A percentile compares a stretch with the other conserved stretches of the same genome.
These are phyloP conservation scores for Vitis hybrid DNA, from an alignment of 177 flowering plant genomes.

Conservation along the genomic window DNA sequence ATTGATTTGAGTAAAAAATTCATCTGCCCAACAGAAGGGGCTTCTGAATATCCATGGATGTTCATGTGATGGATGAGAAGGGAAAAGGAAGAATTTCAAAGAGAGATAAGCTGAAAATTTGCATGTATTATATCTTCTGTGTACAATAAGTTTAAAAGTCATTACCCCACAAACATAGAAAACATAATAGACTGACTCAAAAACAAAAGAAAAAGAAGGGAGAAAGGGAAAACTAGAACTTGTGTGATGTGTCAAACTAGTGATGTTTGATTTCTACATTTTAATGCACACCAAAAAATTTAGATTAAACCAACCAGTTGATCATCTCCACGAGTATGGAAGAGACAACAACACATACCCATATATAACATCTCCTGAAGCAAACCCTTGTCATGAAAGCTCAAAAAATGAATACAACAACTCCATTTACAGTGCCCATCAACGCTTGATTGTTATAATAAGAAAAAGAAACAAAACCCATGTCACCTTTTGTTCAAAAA, in stretches of 20 bases:
- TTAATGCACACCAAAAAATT: slow-evolving; percentile 5
- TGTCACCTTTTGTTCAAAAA: too few species aligned
- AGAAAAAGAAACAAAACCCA: not conserved
- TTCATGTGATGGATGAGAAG: too few species aligned
- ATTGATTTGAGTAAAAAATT: too few species aligned
- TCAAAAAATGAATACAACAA: slow-evolving; percentile 11
- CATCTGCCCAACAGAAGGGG: too few species aligned
- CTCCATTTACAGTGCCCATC: slow-evolving; percentile 13
- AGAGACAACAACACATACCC: slow-evolving; percentile 11
- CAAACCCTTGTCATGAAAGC: slow-evolving; percentile 3
- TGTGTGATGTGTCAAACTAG: not conserved
- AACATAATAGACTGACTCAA: too few species aligned
- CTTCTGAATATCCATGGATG: too few species aligned
- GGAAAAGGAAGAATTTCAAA: too few species aligned
- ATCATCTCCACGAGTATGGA: slow-evolving; percentile 1
- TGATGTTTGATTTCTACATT: not conserved
- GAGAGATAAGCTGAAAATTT: too few species aligned
- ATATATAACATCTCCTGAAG: not conserved
- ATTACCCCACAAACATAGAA: too few species aligned
- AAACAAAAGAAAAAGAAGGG: too few species aligned
- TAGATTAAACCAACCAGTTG: slow-evolving; percentile 10
- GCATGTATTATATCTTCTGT: too few species aligned
- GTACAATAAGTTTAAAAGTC: too few species aligned
- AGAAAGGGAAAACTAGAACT: slow-evolving; percentile 1
- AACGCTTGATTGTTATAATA: not conserved